Evolutionary conservation across 2,329 filamentous ascomycete species (phyloP).

Genomic region (Talaromyces atroroseus): DNA sequence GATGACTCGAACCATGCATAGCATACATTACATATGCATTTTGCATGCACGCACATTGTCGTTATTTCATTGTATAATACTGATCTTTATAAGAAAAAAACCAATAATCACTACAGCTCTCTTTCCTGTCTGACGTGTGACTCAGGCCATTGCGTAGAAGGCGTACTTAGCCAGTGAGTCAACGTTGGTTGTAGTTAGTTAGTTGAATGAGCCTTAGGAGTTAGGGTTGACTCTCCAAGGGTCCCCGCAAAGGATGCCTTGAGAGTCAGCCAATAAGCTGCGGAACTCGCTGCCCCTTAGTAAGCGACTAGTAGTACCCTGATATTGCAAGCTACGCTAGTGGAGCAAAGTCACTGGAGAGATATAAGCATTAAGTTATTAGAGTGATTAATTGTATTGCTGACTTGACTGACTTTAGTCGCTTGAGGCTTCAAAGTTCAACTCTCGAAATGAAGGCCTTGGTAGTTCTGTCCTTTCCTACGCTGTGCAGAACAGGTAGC

Average conservation of each 20-base stretch:
- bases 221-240: not conserved
- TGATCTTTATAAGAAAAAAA: not conserved
- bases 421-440: not conserved
- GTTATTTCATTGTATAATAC: not conserved
- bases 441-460: not conserved
- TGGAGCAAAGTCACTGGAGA: too few relatives aligned
- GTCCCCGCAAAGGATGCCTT: conserved; percentile 8
- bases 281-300: not conserved
- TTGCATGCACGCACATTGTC: conserved; percentile 3
- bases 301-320: not conserved
- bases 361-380: not conserved
- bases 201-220: conserved; percentile 4
- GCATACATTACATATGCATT: not conserved
- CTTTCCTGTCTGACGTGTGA: not conserved
- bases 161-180: not conserved
- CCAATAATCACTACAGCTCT: not conserved
- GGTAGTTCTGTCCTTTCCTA: conserved; percentile 5
- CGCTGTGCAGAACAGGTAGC: conserved; percentile 5
- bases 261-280: not conserved
- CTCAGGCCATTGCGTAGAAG: not conserved
- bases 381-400: not conserved
- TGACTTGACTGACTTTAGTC: not conserved
- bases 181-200: not conserved
- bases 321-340: too few relatives aligned
- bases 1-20: conserved; percentile 3